Percentiles rank a stretch among this genome's conserved stretches.
These are phyloP conservation scores for Takashimella tepidaria DNA, from an alignment of 1,284 basidiomycete species.

Conservation along the genomic window DNA sequence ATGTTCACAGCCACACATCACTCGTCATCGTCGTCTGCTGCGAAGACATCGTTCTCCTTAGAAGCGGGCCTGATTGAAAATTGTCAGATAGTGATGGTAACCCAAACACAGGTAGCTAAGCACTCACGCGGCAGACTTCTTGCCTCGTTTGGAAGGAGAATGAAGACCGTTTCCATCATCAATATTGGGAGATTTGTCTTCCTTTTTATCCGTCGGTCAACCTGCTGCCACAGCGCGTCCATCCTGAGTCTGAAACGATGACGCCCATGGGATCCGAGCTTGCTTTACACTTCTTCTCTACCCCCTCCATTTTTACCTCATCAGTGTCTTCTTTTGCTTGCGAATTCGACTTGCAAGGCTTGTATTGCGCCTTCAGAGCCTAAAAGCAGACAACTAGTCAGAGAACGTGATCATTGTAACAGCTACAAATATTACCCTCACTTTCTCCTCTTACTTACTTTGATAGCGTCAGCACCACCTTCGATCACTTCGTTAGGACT, in stretches of 20 bases:
- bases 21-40: slow-evolving; percentile 14
- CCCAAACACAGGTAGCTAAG: neutral
- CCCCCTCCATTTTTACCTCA: neutral
- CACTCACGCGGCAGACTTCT: neutral
- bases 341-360: slow-evolving; percentile 5
- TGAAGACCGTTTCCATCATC: too few relatives aligned
- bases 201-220: neutral
- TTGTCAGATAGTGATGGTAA: neutral
- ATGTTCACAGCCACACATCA: too few relatives aligned
- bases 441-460: slow-evolving; percentile 11
- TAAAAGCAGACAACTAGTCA: too few relatives aligned
- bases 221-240: neutral
- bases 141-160: neutral
- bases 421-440: neutral
- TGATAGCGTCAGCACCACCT: slow-evolving; percentile 16
- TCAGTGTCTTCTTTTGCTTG: neutral
- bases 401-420: neutral
- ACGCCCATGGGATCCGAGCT: slow-evolving; percentile 1
- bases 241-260: neutral
- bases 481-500: slow-evolving; percentile 31
- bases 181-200: too few relatives aligned
- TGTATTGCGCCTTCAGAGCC: slow-evolving; percentile 17
- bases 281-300: neutral
- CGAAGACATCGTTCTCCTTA: slow-evolving; percentile 28
- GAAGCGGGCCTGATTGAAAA: neutral